Base-by-base conservation (phyloP, 768 basidiomycete species). In the Lanmaoa rubissima region DNA sequence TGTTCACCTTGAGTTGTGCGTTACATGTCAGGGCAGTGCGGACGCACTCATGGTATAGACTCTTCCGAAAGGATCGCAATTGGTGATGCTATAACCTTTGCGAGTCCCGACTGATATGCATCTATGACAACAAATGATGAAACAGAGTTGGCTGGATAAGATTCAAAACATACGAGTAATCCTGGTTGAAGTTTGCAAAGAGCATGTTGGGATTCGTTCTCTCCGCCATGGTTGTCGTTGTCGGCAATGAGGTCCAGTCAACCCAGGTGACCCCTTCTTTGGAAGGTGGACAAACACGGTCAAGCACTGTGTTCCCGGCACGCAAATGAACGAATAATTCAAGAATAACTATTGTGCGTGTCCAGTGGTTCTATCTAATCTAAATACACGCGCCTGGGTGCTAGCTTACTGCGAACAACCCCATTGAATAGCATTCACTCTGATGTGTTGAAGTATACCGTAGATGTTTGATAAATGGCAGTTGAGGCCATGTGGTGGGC, bases 161-260 rank as follows among this genome's bases (percentile, higher is more conserved):
- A 8, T 4, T 42, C 0, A 0, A 21, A 68, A 28, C 88, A 54
- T 72, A 94, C 86, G 93, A 94, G 73, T 93, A 95, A 71, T 98
- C 95, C 68, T 98, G 96, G 74, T 98, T 98, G 80, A 98, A 98
- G 76, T 94, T 96, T 47, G 92, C 92, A 63, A 92, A 93, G 42
- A 93, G 76, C 87, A 84, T 82, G 68, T 76, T 81, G 38, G 76
- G 72, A 43, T 78, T 77, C 48, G 72, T 68, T 48, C 67, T 66
- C 52, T 77, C 76, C 3, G 73, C 66, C 75, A 76, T 77, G 55
- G 61, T 63, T 21, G 63, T 55, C 43, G 57, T 42, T 36, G 48
- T 48, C 55, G 43, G 43, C 54, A 49, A 54, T 31, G 42, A 40
- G 21, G 41, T 7, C 28, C 10, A 58, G 53, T 44, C 39, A 47